A percentile compares a stretch with the other conserved stretches of the same genome.
Conservation (phyloP, 768 basidiomycete species). For the Tulasnella sp. region DNA sequence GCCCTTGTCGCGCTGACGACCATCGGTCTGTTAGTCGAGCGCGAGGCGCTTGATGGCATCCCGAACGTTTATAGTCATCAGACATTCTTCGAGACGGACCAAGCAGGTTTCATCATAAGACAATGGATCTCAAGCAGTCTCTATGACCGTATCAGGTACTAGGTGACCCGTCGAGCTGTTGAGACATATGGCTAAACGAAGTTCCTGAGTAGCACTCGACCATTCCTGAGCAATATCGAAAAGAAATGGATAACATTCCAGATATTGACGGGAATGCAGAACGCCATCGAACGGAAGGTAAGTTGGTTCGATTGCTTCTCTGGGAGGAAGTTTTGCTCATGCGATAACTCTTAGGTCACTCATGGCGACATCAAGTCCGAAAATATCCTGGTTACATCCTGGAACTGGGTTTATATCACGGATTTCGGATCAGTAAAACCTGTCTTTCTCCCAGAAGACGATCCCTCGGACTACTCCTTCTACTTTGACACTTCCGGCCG, state of each 20-base stretch:
- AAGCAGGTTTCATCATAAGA: slow-evolving; percentile 86
- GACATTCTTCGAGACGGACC: slow-evolving; percentile 85
- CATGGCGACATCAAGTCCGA: slow-evolving; percentile 98
- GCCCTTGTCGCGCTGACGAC: slow-evolving; percentile 3
- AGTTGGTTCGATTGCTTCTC: slow-evolving; percentile 11
- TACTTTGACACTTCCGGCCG: slow-evolving; percentile 94
- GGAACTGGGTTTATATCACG: slow-evolving; percentile 90
- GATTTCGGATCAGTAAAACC: slow-evolving; percentile 95
- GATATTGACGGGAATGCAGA: slow-evolving; percentile 70
- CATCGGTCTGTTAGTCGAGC: slow-evolving; percentile 46
- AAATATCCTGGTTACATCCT: slow-evolving; percentile 92
- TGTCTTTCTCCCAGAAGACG: slow-evolving; percentile 87
- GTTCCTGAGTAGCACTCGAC: slow-evolving; percentile 63
- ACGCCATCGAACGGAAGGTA: slow-evolving; percentile 60
- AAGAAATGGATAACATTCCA: slow-evolving; percentile 99
- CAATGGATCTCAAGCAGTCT: slow-evolving; percentile 93
- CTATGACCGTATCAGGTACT: slow-evolving; percentile 94
- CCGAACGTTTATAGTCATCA: slow-evolving; percentile 86
- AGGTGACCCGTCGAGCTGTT: background rate
- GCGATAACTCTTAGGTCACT: slow-evolving; percentile 44
- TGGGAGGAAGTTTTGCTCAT: background rate
- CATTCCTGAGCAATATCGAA: slow-evolving; percentile 82
- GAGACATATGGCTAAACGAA: background rate
- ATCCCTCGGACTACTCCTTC: slow-evolving; percentile 95
- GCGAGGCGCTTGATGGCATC: slow-evolving; percentile 73